phyloP scores from a whole-genome alignment of 1,139 yeast genomes.

The Candida dubliniensis region DNA sequence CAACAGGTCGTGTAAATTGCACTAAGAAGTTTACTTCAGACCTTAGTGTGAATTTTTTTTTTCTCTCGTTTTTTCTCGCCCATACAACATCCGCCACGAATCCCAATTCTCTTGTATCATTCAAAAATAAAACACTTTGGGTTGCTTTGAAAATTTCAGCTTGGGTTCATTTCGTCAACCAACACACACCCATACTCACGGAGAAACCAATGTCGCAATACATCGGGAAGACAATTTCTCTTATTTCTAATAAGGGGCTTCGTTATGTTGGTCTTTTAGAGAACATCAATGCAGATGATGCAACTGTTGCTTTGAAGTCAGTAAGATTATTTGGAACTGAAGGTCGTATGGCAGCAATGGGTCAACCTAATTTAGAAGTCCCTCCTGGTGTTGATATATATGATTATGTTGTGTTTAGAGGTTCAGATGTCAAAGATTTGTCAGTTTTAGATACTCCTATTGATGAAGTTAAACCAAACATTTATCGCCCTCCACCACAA shows the following conservation, averaged over 20 bases:
- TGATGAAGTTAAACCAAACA: constrained; percentile 50
- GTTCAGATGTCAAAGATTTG: constrained; percentile 89
- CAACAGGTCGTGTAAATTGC: no score
- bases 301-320: constrained; percentile 81
- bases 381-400: constrained; percentile 72
- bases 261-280: constrained; percentile 87
- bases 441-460: constrained; percentile 72
- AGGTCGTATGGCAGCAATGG: constrained; percentile 64
- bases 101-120: no score
- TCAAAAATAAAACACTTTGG: no score
- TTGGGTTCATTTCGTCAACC: no score
- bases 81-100: no score
- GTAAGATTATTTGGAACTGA: constrained; percentile 93
- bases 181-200: no score
- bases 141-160: no score
- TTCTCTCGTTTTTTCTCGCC: no score
- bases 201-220: constrained; percentile 66
- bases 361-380: constrained; percentile 70
- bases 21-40: no score
- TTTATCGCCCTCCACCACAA: constrained; percentile 26
- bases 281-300: constrained; percentile 84
- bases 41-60: no score
- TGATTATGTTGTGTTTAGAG: constrained; percentile 83
- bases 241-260: constrained; percentile 84
- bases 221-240: constrained; percentile 88